phyloP scores from a whole-genome alignment of 2,329 filamentous ascomycete species.

The Aspergillus transmontanensis region DNA sequence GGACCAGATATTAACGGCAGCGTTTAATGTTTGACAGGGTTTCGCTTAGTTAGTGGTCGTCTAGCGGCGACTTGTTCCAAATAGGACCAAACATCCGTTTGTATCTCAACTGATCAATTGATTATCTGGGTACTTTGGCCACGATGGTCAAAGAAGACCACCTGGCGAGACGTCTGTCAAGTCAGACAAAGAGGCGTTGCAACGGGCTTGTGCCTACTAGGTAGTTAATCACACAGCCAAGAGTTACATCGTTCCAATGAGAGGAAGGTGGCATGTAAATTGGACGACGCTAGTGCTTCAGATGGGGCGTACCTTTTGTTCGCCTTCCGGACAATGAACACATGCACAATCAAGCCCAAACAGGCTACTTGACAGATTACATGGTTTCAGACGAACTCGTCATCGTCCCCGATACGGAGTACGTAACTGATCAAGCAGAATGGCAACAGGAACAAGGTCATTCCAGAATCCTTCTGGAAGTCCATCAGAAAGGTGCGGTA shows the following conservation, averaged over 20 bases:
- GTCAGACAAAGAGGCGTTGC: not conserved
- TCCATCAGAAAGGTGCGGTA: slow-evolving; percentile 2
- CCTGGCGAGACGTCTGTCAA: not conserved
- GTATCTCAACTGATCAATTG: not conserved
- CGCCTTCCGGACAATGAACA: not conserved
- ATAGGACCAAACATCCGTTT: not conserved
- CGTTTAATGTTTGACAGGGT: not conserved
- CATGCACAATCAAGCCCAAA: not conserved
- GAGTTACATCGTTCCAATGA: slow-evolving; percentile 1
- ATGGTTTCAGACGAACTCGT: not conserved
- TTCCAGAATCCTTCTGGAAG: slow-evolving; percentile 14
- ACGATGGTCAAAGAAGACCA: not conserved
- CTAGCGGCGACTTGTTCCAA: not conserved
- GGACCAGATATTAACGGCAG: not conserved
- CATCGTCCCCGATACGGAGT: not conserved
- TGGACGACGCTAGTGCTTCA: slow-evolving; percentile 3
- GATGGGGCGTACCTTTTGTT: not conserved
- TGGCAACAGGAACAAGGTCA: not conserved
- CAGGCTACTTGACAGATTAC: not conserved
- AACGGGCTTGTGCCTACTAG: not conserved
- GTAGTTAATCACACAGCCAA: not conserved
- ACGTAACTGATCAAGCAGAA: not conserved
- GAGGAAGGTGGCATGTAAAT: not conserved
- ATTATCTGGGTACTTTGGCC: not conserved
- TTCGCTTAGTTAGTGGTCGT: not conserved